Percentiles rank a stretch among this genome's conserved stretches.
Conservation (phyloP, 1,284 basidiomycete species). For the Puccinia hordei region DNA sequence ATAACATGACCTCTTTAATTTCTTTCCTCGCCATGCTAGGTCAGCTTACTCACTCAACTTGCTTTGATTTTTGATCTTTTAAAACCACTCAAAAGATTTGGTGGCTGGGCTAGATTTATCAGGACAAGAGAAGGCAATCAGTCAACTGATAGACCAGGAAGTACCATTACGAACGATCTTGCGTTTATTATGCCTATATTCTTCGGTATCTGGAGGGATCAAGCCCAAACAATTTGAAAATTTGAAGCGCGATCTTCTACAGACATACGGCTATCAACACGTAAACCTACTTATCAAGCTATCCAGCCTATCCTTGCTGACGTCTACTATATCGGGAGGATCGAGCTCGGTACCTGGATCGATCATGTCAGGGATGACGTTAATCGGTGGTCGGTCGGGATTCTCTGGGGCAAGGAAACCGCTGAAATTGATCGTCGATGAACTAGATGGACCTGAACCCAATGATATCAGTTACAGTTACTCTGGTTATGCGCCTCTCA, state of each 20-base stretch:
- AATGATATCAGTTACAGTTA: conserved; percentile 94
- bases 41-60: background rate
- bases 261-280: conserved; percentile 90
- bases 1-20: background rate
- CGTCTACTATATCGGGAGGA: conserved; percentile 66
- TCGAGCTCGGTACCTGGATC: conserved; percentile 46
- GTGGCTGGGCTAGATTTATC: conserved; percentile 82
- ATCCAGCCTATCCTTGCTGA: conserved; percentile 69
- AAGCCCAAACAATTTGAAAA: conserved; percentile 83
- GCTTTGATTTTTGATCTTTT: background rate
- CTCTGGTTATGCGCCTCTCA: conserved; percentile 94
- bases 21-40: conserved; percentile 55
- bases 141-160: conserved; percentile 82
- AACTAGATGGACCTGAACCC: conserved; percentile 70
- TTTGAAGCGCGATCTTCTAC: conserved; percentile 86
- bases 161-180: conserved; percentile 75
- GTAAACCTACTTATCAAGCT: conserved; percentile 73
- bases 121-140: conserved; percentile 75
- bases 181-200: conserved; percentile 80
- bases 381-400: conserved; percentile 61
- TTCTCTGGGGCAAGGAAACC: conserved; percentile 76
- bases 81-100: conserved; percentile 66
- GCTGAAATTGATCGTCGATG: conserved; percentile 88
- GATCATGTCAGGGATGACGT: conserved; percentile 29
- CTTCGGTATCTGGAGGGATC: conserved; percentile 79